phyloP scores from a whole-genome alignment of 2,329 filamentous ascomycete species.

The Botrytis fragariae region DNA sequence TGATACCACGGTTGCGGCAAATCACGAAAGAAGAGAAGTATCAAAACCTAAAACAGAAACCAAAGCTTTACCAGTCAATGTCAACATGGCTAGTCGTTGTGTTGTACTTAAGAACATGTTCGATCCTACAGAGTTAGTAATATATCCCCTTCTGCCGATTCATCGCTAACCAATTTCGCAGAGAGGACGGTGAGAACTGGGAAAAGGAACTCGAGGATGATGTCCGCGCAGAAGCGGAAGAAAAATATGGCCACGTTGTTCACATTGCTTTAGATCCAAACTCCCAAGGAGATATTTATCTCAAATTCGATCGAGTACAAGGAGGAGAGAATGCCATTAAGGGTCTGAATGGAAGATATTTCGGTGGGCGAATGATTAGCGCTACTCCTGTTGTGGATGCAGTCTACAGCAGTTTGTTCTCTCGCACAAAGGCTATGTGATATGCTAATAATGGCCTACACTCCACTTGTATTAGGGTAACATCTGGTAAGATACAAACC shows the following conservation, averaged over 20 bases:
- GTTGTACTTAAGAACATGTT: slow-evolving; percentile 96
- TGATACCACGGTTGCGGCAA: slow-evolving; percentile 62
- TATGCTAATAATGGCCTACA: slow-evolving; percentile 39
- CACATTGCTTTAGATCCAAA: slow-evolving; percentile 95
- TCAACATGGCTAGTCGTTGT: slow-evolving; percentile 90
- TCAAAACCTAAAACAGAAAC: slow-evolving; percentile 75
- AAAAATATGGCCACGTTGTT: slow-evolving; percentile 95
- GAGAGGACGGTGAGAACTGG: slow-evolving; percentile 85
- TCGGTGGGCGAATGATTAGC: slow-evolving; percentile 88
- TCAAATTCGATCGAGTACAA: slow-evolving; percentile 95
- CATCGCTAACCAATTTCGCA: slow-evolving; percentile 45
- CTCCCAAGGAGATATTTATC: slow-evolving; percentile 92
- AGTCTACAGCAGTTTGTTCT: slow-evolving; percentile 96
- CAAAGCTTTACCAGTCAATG: slow-evolving; percentile 77
- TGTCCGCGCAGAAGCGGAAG: slow-evolving; percentile 86
- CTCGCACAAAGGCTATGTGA: slow-evolving; percentile 78
- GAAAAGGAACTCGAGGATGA: slow-evolving; percentile 92
- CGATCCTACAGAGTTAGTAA: slow-evolving; percentile 80
- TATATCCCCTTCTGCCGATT: background rate
- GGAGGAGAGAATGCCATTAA: slow-evolving; percentile 97
- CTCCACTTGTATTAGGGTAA: slow-evolving; percentile 31
- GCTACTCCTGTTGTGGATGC: slow-evolving; percentile 96
- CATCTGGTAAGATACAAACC: slow-evolving; percentile 28
- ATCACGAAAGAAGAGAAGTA: slow-evolving; percentile 65
- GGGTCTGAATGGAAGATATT: slow-evolving; percentile 94